These are phyloP conservation scores for Trichoderma koningiopsis DNA, from an alignment of 2,329 filamentous ascomycete species.

Conservation along the genomic window DNA sequence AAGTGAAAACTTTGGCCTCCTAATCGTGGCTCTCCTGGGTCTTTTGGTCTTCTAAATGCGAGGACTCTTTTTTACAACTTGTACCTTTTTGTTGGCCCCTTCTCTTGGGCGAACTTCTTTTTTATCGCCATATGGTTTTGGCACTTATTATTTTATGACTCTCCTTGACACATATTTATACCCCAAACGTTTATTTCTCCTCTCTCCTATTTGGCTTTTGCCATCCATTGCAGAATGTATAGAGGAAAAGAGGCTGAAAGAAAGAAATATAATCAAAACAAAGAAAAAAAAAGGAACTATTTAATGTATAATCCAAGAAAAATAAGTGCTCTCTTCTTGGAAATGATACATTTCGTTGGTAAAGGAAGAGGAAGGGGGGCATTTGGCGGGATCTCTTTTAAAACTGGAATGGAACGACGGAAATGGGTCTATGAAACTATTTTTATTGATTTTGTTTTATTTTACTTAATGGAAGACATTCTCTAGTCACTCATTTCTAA, in stretches of 20 bases:
- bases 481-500: constrained; percentile 8
- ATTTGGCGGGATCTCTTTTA: not conserved
- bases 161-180: constrained; percentile 23
- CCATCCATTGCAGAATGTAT: not conserved
- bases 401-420: not conserved
- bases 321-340: not conserved
- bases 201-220: not conserved
- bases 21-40: constrained; percentile 1
- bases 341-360: constrained; percentile 6
- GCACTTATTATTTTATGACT: constrained; percentile 10
- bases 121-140: not conserved
- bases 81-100: not conserved
- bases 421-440: not conserved
- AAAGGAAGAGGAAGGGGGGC: not conserved
- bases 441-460: not conserved
- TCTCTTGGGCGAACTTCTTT: not conserved
- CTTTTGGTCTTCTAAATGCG: not conserved
- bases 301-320: constrained; percentile 20
- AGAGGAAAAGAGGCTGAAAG: not conserved
- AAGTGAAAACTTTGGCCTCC: constrained; percentile 14
- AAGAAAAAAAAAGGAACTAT: not conserved
- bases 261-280: not conserved
- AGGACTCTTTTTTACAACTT: not conserved
- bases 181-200: not conserved
- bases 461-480: constrained; percentile 9